A percentile compares a stretch with the other conserved stretches of the same genome.
These are phyloP conservation scores for Begonia masoniana DNA, from an alignment of 306 rosid genomes.

Conservation along the genomic window DNA sequence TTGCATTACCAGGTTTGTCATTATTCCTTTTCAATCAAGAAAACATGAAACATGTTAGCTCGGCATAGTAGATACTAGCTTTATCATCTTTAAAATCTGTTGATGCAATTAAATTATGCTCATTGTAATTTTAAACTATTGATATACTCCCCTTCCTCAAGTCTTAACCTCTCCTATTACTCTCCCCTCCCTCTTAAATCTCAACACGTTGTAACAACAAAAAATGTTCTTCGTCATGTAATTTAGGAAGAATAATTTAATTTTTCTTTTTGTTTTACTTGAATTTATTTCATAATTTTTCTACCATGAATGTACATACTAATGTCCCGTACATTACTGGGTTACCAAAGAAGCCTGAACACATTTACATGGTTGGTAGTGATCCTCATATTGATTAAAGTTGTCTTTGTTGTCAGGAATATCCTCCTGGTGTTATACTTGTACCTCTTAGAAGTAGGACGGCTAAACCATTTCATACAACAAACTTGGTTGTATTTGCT, in stretches of 20 bases:
- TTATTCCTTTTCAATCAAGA: conserved; percentile 4
- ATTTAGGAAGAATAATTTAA: too few relatives aligned
- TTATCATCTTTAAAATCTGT: conserved; percentile 3
- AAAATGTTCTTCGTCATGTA: too few relatives aligned
- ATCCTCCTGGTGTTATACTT: conserved; percentile 59
- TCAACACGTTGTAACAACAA: too few relatives aligned
- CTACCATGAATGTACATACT: neutral
- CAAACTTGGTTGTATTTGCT: conserved; percentile 69
- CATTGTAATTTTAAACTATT: too few relatives aligned
- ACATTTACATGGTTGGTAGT: neutral
- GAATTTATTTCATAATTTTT: neutral
- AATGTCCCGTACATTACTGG: neutral
- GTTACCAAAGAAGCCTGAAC: neutral
- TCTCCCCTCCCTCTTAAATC: too few relatives aligned
- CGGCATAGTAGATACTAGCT: neutral
- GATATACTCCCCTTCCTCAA: too few relatives aligned
- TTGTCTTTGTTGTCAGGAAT: conserved; percentile 46
- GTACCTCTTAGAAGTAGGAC: conserved; percentile 80
- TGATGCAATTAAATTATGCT: too few relatives aligned
- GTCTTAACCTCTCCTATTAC: too few relatives aligned
- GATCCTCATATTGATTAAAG: neutral
- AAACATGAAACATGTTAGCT: neutral
- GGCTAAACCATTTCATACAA: conserved; percentile 49
- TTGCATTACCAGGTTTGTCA: conserved; percentile 42
- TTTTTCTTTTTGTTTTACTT: neutral